Evolutionary conservation across 352 stramenopile species (phyloP), one percentile per base, ranked within the genome.

Genomic region (Globisporangium abappressorium): DNA sequence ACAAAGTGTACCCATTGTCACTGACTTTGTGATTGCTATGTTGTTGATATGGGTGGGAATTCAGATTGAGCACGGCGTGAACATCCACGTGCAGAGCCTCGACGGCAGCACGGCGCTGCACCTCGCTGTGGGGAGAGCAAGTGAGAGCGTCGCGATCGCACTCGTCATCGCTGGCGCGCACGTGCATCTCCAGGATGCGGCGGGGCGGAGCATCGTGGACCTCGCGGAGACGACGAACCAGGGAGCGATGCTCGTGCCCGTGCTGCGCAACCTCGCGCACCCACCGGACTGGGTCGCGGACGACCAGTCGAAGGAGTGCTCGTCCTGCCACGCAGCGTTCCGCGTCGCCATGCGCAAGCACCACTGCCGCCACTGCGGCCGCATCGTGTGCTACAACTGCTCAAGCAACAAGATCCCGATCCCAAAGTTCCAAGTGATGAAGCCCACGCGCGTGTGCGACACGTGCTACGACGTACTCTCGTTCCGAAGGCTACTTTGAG

Each of bases 301-400:
- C 68, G 87, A 93, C 58, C 80, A 92, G 66, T 77, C 80, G 15
- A 68, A 73, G 2, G 85, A 94, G 58, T 95, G 88, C 54, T 84
- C 85, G 22, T 90, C 84, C 2, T 95, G 88, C 57, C 85, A 89
- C 54, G 71, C 82, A 9, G 72, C 75, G 0, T 95, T 95, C 70
- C 83, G 85, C 24, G 73, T 95, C 38, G 85, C 88, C 36, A 93
- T 94, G 83, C 86, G 88, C 36, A 92, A 91, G 64, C 85, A 95
- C 68, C 84, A 93, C 68, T 95, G 88, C 53, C 83, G 82, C 18
- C 88, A 95, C 61, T 95, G 88, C 57, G 88, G 88, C 6, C 88
- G 88, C 66, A 87, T 87, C 55, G 71, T 95, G 43, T 95, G 88
- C 73, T 92, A 93, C 79, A 94, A 91, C 61, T 95, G 88, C 73